phyloP scores from a whole-genome alignment of 1,284 basidiomycete genomes.

The Sphagnurus paluster region DNA sequence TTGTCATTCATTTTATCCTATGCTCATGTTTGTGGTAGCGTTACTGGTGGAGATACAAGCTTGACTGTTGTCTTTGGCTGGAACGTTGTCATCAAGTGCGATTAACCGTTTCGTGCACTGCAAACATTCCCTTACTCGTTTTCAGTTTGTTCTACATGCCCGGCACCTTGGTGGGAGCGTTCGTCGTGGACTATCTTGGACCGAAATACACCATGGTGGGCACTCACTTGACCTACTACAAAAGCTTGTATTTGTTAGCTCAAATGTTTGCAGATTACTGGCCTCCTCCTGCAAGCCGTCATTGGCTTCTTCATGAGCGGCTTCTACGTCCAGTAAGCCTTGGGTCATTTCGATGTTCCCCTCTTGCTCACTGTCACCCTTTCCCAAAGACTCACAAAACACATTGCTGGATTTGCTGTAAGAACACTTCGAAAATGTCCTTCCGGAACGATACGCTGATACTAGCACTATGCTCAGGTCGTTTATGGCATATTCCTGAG shows the following conservation, averaged over 20 bases:
- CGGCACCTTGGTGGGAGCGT: slow-evolving; percentile 77
- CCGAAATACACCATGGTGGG: slow-evolving; percentile 77
- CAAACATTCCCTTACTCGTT: neutral
- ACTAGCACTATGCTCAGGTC: slow-evolving; percentile 39
- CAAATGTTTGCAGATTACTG: slow-evolving; percentile 52
- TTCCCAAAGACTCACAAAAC: slow-evolving; percentile 50
- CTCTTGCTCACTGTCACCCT: neutral
- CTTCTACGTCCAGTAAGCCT: slow-evolving; percentile 53
- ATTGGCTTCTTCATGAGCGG: slow-evolving; percentile 88
- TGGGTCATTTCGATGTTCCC: neutral
- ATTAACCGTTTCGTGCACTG: slow-evolving; percentile 1
- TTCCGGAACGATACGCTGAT: neutral
- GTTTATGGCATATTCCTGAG: slow-evolving; percentile 91
- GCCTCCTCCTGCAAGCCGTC: slow-evolving; percentile 68
- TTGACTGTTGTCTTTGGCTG: slow-evolving; percentile 72
- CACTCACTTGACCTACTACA: neutral
- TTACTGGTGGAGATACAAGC: slow-evolving; percentile 53
- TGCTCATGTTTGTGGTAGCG: slow-evolving; percentile 33
- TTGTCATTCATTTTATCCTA: neutral
- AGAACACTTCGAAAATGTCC: slow-evolving; percentile 19
- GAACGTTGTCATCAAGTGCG: slow-evolving; percentile 76
- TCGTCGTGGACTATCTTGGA: slow-evolving; percentile 73
- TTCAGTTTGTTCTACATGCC: slow-evolving; percentile 76
- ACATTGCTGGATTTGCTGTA: slow-evolving; percentile 80
- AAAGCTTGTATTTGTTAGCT: neutral